phyloP scores from a whole-genome alignment of 495 filamentous ascomycete genomes.

The Talaromyces proteolyticus region DNA sequence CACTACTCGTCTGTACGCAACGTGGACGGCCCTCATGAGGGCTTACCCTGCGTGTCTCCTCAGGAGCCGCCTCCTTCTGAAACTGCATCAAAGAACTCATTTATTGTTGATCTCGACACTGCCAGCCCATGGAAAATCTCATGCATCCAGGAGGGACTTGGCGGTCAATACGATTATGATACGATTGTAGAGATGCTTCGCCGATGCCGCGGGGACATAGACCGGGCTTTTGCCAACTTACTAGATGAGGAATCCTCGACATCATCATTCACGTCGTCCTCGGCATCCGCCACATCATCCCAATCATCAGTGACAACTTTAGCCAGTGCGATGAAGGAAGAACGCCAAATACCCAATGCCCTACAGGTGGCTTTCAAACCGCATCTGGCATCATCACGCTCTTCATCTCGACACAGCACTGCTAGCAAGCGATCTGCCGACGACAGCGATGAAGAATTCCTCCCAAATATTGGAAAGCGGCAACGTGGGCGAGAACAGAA shows the following conservation, averaged over 20 bases:
- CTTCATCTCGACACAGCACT: conserved; percentile 39
- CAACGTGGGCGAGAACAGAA: conserved; percentile 25
- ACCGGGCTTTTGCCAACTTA: conserved; percentile 52
- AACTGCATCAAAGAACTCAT: conserved; percentile 16
- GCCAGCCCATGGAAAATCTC: conserved; percentile 60
- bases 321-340: conserved; percentile 11
- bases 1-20: conserved; percentile 73
- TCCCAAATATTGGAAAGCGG: conserved; percentile 25
- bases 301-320: neutral
- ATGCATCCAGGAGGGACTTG: conserved; percentile 49
- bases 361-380: conserved; percentile 28
- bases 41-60: conserved; percentile 37
- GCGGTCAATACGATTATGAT: conserved; percentile 45
- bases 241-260: conserved; percentile 43
- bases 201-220: conserved; percentile 54
- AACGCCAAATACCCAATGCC: conserved; percentile 5
- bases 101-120: conserved; percentile 19
- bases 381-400: conserved; percentile 30
- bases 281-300: conserved; percentile 7
- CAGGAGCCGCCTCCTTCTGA: too few species aligned
- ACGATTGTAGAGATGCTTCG: conserved; percentile 54
- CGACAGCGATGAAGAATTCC: conserved; percentile 33
- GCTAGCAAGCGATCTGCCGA: conserved; percentile 45
- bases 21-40: conserved; percentile 52
- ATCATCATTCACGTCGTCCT: conserved; percentile 15